Evolutionary conservation across 2,329 filamentous ascomycete species (phyloP), one percentile per base, ranked within the genome.

Genomic region (Paecilomyces variotii): DNA sequence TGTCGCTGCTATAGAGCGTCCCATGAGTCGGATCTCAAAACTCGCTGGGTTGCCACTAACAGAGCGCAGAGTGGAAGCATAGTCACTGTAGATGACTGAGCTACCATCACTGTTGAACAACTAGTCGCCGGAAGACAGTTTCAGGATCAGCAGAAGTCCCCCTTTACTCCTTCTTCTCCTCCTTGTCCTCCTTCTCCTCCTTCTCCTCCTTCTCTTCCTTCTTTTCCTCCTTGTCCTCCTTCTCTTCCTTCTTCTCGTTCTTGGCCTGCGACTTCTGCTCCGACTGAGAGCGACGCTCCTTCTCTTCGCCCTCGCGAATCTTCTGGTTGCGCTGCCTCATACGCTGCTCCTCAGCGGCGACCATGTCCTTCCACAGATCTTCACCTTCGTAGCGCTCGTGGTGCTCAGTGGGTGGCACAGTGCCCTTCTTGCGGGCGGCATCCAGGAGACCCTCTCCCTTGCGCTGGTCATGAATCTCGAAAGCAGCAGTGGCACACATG

Each of bases 341-440:
- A 49, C 77, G 70, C 57, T 76, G 61, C 66, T 80, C 78, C 65
- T 80, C 76, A 4, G 74, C 74, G 56, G 73, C 76, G 60, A 80
- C 76, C 78, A 80, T 80, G 56, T 80, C 77, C 70, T 76, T 94
- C 94, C 94, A 99, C 68, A 97, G 82, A 75, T 97, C 92, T 78
- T 96, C 90, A 52, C 91, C 90, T 71, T 87, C 83, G 74, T 95
- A 94, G 63, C 89, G 82, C 80, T 95, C 90, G 78, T 91, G 89
- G 74, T 87, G 85, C 1, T 90, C 90, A 72, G 56, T 89, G 89
- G 74, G 93, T 89, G 52, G 92, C 64, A 11, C 94, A 83, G 82
- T 87, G 12, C 87, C 89, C 89, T 96, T 72, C 88, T 82, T 63
- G 87, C 39, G 39, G n/a, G 89, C 64, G 12, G 67, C 59, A 50